Evolutionary conservation across 2,329 filamentous ascomycete species (phyloP), one percentile per base, ranked within the genome.

Genomic region (Aaosphaeria arxii): DNA sequence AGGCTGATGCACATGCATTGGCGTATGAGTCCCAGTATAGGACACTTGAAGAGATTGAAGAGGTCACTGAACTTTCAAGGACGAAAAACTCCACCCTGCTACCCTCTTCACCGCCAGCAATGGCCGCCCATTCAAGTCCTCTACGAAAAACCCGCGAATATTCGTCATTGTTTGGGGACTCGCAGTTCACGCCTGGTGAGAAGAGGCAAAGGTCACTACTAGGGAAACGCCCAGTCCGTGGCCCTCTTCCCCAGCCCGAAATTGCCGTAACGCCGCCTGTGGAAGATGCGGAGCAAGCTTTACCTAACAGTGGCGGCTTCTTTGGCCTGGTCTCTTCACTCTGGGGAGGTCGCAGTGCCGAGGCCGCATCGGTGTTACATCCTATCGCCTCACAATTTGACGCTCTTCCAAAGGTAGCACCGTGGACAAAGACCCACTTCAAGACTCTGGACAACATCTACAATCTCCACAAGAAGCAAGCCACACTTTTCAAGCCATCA

Each of bases 371-470:
- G 35, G 49, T 55, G n/a, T 52, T 49, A 2, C 66, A 69, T 35
- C 68, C 67, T 1, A 53, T 62, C 5, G 54, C 60, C 6, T 40
- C 53, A 11, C 56, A 60, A 39, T 56, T 64, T 43, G 43, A 54
- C 5, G 54, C 56, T 6, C 57, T 73, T 1, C 70, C 70, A 6
- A 62, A 61, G 30, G 38, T 66, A 13, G 61, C 70, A 40, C 70
- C 70, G 4, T 73, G 69, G 67, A 71, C 70, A 32, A 66, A 66
- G 36, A 70, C 69, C 0, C 70, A 73, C 51, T 73, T 70, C 56
- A 66, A 66, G 29, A 58, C 59, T 4, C 63, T 73, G 33, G 68
- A 72, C 50, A 52, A 53, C 11, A 59, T 73, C 6, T 71, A 64
- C 53, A 51, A 62, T 28, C 53, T 57, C 13, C 62, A 67, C 51